phyloP scores from a whole-genome alignment of 2,329 filamentous ascomycete species.

The Trichoderma atrobrunneum region DNA sequence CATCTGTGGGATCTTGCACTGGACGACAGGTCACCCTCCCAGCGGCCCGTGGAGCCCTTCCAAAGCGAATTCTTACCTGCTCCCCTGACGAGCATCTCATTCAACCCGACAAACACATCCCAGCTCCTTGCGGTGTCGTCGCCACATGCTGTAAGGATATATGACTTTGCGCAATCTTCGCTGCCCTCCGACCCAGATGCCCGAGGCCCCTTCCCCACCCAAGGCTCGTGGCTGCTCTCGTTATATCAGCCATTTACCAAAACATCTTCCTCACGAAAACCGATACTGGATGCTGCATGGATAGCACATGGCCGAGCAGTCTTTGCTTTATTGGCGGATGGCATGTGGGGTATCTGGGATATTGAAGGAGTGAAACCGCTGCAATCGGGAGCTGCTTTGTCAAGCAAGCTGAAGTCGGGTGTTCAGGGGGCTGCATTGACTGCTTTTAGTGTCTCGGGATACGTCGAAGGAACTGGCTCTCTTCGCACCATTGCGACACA shows the following conservation, averaged over 20 bases:
- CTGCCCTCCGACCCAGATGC: conserved; percentile 51
- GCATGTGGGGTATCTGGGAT: conserved; percentile 68
- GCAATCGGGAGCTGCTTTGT: conserved; percentile 40
- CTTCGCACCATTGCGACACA: conserved; percentile 43
- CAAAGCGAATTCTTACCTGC: conserved; percentile 58
- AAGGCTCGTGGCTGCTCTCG: conserved; percentile 64
- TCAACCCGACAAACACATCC: conserved; percentile 58
- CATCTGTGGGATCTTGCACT: conserved; percentile 58
- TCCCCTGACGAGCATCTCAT: conserved; percentile 55
- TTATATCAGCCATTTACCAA: conserved; percentile 57
- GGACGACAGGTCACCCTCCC: conserved; percentile 35
- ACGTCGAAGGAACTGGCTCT: conserved; percentile 58
- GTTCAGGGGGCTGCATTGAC: conserved; percentile 58
- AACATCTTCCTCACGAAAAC: conserved; percentile 51
- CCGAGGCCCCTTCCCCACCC: conserved; percentile 50
- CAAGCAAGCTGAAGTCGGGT: conserved; percentile 50
- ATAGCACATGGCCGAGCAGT: conserved; percentile 59
- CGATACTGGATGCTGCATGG: conserved; percentile 62
- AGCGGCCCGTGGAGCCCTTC: conserved; percentile 47
- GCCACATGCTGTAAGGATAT: conserved; percentile 57
- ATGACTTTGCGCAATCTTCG: conserved; percentile 56
- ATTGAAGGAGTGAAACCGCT: conserved; percentile 56
- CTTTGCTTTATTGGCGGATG: conserved; percentile 57
- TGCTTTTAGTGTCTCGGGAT: conserved; percentile 56
- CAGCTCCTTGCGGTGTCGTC: conserved; percentile 58